A percentile compares a stretch with the other conserved stretches of the same genome.
These are phyloP conservation scores for Ophiostoma sp. DNA, from an alignment of 2,329 filamentous ascomycete species.

Conservation along the genomic window DNA sequence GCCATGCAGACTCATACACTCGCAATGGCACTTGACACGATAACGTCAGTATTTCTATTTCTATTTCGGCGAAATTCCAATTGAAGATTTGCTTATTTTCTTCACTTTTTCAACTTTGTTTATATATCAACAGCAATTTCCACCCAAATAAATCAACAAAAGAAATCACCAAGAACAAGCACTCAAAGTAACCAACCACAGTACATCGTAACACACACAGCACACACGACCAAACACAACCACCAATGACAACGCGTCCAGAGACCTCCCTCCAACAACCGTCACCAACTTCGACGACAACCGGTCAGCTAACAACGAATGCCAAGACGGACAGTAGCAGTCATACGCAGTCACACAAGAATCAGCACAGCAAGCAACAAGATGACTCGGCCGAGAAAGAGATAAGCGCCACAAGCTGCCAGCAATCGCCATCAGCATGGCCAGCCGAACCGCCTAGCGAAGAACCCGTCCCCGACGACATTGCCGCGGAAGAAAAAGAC, in stretches of 20 bases:
- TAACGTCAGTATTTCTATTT: not conserved
- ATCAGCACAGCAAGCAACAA: too few species aligned
- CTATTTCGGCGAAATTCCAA: not conserved
- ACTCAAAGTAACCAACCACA: not conserved
- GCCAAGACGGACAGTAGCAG: not conserved
- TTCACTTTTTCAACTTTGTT: not conserved
- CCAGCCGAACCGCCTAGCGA: not conserved
- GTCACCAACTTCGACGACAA: not conserved
- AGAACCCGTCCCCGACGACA: not conserved
- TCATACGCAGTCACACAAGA: not conserved
- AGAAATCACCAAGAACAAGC: not conserved
- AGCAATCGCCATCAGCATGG: not conserved
- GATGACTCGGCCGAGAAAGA: not conserved
- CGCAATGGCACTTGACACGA: not conserved
- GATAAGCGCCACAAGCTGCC: not conserved
- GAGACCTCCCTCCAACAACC: not conserved
- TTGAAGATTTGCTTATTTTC: not conserved
- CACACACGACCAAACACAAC: not conserved
- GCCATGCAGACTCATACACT: not conserved
- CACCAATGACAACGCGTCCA: not conserved
- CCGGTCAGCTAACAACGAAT: not conserved
- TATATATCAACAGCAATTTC: not conserved
- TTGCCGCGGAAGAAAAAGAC: not conserved
- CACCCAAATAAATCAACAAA: not conserved
- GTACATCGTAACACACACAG: not conserved